phyloP scores from a whole-genome alignment of 2,329 filamentous ascomycete genomes.

The Xylariaceae sp. region DNA sequence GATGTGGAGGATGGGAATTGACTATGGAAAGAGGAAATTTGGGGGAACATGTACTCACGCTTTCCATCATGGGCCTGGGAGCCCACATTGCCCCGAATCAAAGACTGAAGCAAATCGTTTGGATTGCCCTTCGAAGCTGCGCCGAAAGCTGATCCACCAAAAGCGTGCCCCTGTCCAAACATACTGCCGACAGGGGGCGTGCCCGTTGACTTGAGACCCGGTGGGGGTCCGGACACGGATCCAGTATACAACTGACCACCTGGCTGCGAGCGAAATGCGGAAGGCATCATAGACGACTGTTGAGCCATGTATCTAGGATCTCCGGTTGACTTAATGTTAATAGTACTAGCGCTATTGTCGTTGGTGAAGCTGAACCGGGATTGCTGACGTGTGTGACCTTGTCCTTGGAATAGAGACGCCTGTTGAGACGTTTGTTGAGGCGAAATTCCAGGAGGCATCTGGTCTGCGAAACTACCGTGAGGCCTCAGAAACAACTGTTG shows the following conservation, averaged over 20 bases:
- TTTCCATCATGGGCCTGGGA: conserved; percentile 81
- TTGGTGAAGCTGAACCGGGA: conserved; percentile 87
- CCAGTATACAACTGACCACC: conserved; percentile 73
- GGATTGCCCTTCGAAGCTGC: conserved; percentile 64
- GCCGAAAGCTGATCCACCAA: conserved; percentile 68
- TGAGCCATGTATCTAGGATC: conserved; percentile 79
- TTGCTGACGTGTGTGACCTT: conserved; percentile 74
- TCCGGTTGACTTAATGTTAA: conserved; percentile 69
- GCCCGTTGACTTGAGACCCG: conserved; percentile 89
- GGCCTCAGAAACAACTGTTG: conserved; percentile 65
- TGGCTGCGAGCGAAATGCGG: conserved; percentile 55
- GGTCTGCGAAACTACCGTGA: conserved; percentile 54
- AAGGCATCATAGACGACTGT: conserved; percentile 82
- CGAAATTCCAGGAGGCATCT: conserved; percentile 56
- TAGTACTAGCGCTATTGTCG: conserved; percentile 60
- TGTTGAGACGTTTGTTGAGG: conserved; percentile 46
- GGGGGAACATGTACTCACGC: conserved; percentile 72
- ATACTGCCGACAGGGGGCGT: conserved; percentile 77
- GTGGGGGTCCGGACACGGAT: conserved; percentile 87
- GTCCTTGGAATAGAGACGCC: conserved; percentile 51
- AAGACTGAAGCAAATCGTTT: conserved; percentile 73
- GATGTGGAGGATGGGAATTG: conserved; percentile 78
- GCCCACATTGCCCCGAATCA: conserved; percentile 67
- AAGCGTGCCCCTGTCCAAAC: conserved; percentile 85
- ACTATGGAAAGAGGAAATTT: conserved; percentile 82